phyloP scores from a whole-genome alignment of 2,329 filamentous ascomycete species.

The Aureobasidium sp. region DNA sequence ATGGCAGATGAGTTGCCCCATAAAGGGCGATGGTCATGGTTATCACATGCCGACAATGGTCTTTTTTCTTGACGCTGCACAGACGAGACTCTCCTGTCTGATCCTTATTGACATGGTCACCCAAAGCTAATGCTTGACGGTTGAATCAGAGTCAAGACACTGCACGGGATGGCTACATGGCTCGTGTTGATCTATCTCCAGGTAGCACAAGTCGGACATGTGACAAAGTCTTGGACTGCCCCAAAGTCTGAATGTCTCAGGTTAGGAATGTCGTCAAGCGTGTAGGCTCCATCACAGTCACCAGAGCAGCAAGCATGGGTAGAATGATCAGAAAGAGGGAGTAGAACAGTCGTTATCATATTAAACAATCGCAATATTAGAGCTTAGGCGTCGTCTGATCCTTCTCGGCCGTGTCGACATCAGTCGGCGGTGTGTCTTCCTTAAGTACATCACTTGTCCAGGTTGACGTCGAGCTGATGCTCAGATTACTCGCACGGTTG shows the following conservation, averaged over 20 bases:
- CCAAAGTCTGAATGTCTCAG: not conserved
- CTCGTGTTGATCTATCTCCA: not conserved
- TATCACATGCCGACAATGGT: not conserved
- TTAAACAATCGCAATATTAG: not conserved
- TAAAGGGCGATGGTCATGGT: not conserved
- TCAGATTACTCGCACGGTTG: conserved; percentile 18
- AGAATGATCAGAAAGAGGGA: not conserved
- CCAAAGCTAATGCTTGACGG: not conserved
- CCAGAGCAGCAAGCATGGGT: not conserved
- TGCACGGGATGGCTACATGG: not conserved
- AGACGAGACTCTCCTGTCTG: not conserved
- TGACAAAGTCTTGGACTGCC: not conserved
- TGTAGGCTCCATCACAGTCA: not conserved
- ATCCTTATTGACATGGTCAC: not conserved
- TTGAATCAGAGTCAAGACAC: not conserved
- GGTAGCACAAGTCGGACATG: not conserved
- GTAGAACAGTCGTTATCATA: conserved; percentile 5
- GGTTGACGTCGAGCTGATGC: conserved; percentile 14
- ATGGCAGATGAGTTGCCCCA: not conserved
- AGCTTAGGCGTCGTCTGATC: conserved; percentile 3
- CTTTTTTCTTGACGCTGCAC: too few relatives aligned
- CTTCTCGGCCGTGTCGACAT: conserved; percentile 14
- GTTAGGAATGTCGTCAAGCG: not conserved
- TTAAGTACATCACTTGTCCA: conserved; percentile 17
- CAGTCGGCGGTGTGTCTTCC: conserved; percentile 18